Evolutionary conservation across 1,284 basidiomycete genomes (phyloP).

Genomic region (Mixia osmundae): DNA sequence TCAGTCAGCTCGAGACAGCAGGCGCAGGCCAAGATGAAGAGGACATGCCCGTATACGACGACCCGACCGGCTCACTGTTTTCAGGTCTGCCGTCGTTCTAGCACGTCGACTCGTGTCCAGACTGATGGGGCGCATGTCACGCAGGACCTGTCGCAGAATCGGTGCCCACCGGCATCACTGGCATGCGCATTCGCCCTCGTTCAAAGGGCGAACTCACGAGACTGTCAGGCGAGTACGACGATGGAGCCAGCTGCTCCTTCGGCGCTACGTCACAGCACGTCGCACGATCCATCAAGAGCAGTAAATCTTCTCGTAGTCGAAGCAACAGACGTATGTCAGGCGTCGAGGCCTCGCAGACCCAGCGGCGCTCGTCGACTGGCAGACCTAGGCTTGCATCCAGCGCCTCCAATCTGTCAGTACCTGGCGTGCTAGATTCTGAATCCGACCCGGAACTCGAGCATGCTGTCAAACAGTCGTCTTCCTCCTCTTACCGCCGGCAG

Average conservation of each 20-base stretch:
- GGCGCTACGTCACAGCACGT: neutral
- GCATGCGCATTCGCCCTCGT: neutral
- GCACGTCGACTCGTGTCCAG: too few species aligned
- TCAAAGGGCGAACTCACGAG: neutral
- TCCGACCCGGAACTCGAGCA: neutral
- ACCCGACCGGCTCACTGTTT: neutral
- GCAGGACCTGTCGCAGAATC: neutral
- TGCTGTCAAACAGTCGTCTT: neutral
- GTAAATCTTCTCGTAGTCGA: neutral
- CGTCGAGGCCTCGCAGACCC: neutral
- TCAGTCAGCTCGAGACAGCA: too few species aligned
- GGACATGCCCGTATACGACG: too few species aligned
- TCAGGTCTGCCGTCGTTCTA: too few species aligned
- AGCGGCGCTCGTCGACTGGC: neutral
- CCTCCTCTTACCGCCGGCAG: neutral
- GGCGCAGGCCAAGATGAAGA: too few species aligned
- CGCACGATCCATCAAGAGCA: neutral
- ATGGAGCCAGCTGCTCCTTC: neutral
- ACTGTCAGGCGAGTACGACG: conserved; percentile 1
- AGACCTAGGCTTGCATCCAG: neutral
- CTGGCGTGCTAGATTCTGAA: neutral
- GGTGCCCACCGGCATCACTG: neutral
- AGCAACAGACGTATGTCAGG: neutral
- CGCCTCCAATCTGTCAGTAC: neutral
- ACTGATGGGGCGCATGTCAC: too few species aligned